phyloP scores from a whole-genome alignment of 371 early-diverging fungal genomes.

The Mucor circinelloides region DNA sequence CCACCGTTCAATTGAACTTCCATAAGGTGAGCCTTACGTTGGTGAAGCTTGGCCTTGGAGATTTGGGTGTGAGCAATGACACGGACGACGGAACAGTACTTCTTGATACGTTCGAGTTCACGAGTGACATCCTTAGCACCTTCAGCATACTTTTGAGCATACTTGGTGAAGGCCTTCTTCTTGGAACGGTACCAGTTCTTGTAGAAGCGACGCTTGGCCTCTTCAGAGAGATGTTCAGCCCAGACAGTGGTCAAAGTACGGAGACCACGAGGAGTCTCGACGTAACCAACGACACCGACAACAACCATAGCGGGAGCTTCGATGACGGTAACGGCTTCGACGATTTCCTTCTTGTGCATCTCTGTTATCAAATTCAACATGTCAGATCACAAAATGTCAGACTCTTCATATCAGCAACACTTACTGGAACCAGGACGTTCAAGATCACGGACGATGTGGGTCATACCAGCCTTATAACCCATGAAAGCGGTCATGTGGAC shows the following conservation, averaged over 20 bases:
- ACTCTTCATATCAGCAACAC: neutral
- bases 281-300: slow-evolving; percentile 99
- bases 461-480: slow-evolving; percentile 99
- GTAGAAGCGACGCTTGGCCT: slow-evolving; percentile 99
- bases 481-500: slow-evolving; percentile 99
- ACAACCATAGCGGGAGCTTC: slow-evolving; percentile 99
- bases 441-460: slow-evolving; percentile 99
- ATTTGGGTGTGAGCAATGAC: slow-evolving; percentile 99
- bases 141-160: slow-evolving; percentile 96
- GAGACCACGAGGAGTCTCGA: slow-evolving; percentile 98
- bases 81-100: slow-evolving; percentile 98
- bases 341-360: slow-evolving; percentile 99
- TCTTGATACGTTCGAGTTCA: slow-evolving; percentile 98
- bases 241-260: slow-evolving; percentile 98
- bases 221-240: slow-evolving; percentile 99
- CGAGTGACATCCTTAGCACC: slow-evolving; percentile 88
- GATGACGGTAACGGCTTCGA: slow-evolving; percentile 99
- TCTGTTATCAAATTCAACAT: slow-evolving; percentile 29
- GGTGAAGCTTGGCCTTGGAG: slow-evolving; percentile 91
- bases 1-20: slow-evolving; percentile 99
- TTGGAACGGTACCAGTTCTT: slow-evolving; percentile 99
- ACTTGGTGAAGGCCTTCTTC: slow-evolving; percentile 99
- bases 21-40: slow-evolving; percentile 99
- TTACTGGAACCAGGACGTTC: slow-evolving; percentile 93
- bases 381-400: neutral